Conservation (phyloP, 1,284 basidiomycete species). For the Agaricales sp. region DNA sequence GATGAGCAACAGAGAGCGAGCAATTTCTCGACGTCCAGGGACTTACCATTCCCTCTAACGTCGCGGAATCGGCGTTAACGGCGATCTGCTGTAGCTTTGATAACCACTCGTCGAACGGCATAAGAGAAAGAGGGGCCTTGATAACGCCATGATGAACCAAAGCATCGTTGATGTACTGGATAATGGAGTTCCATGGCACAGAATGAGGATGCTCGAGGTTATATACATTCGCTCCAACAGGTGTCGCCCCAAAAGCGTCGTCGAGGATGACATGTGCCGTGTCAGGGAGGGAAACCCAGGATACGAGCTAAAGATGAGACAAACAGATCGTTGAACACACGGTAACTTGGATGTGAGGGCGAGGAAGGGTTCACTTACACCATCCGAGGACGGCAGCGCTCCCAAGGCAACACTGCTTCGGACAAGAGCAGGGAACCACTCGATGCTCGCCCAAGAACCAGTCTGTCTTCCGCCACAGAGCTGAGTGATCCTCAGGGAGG, state of each 20-base stretch:
- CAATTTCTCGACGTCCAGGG: neutral
- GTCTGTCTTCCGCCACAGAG: slow-evolving; percentile 16
- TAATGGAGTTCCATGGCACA: neutral
- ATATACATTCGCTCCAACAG: neutral
- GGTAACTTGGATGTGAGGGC: neutral
- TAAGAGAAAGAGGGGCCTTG: neutral
- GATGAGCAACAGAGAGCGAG: neutral
- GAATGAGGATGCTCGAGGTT: neutral
- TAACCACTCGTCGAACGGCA: neutral
- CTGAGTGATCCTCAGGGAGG: slow-evolving; percentile 21
- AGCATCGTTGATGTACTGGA: neutral
- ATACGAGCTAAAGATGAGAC: neutral
- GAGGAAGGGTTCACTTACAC: too few relatives aligned
- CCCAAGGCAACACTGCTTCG: slow-evolving; percentile 17
- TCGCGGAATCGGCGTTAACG: neutral
- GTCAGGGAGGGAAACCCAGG: neutral
- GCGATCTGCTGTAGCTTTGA: neutral
- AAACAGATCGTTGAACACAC: neutral
- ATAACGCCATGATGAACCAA: neutral
- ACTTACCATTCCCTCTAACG: neutral
- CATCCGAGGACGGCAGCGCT: slow-evolving; percentile 14
- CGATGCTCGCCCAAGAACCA: slow-evolving; percentile 20
- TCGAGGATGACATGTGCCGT: neutral
- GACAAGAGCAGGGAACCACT: slow-evolving; percentile 23
- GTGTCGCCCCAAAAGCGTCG: neutral